Percentiles rank a stretch among this genome's conserved stretches.
These are phyloP conservation scores for Stephanodiscus triporus DNA, from an alignment of 108 stramenopile genomes.

Conservation along the genomic window DNA sequence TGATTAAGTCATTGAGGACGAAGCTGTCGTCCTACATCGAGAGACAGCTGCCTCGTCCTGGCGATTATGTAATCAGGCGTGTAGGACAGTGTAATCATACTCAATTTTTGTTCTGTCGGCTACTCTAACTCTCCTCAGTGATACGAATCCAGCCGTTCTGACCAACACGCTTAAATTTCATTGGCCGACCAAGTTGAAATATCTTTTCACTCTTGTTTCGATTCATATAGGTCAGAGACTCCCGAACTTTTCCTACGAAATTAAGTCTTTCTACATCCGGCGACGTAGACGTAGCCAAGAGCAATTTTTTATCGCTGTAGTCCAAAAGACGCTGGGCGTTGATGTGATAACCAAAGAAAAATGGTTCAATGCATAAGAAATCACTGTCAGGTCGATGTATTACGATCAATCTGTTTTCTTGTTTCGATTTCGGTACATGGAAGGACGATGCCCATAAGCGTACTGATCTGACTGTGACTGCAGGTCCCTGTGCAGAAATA, in stretches of 20 bases:
- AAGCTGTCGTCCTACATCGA: too few relatives aligned
- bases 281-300: conserved; percentile 70
- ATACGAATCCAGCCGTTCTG: conserved; percentile 39
- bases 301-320: conserved; percentile 57
- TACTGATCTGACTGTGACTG: conserved; percentile 49
- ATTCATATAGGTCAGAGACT: conserved; percentile 36
- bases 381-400: conserved; percentile 52
- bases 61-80: background rate
- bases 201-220: conserved; percentile 17
- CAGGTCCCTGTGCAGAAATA: conserved; percentile 54
- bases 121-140: background rate
- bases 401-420: conserved; percentile 31
- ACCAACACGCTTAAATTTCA: conserved; percentile 39
- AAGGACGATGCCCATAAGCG: conserved; percentile 64
- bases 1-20: too few relatives aligned
- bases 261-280: conserved; percentile 75
- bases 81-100: background rate
- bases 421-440: conserved; percentile 1
- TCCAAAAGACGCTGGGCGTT: conserved; percentile 52
- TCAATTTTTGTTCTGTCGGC: background rate
- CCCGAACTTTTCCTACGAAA: conserved; percentile 65
- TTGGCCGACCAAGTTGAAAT: conserved; percentile 21
- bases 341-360: conserved; percentile 50
- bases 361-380: conserved; percentile 53
- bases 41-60: too few relatives aligned